Conservation (phyloP, 768 basidiomycete genomes). For the Termitomyces bulborhizus region DNA sequence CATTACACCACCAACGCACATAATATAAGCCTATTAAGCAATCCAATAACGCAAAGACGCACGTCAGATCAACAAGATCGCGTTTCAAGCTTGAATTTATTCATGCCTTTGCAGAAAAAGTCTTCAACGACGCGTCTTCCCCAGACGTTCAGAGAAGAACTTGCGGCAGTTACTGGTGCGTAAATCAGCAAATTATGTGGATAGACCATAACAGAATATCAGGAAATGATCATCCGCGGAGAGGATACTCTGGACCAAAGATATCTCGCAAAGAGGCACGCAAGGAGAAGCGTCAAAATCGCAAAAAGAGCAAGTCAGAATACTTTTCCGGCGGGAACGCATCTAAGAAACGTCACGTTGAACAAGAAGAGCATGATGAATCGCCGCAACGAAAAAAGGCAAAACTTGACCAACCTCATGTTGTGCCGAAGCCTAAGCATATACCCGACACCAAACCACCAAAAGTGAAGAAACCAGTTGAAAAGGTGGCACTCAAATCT, state of each 20-base stretch:
- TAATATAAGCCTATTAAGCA: accelerated
- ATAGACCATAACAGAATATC: background rate
- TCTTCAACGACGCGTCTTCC: conserved; percentile 34
- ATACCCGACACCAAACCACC: conserved; percentile 2
- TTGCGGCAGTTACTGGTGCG: conserved; percentile 17
- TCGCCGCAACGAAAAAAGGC: conserved; percentile 47
- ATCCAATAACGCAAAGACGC: accelerated
- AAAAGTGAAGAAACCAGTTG: conserved; percentile 22
- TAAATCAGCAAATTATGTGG: background rate
- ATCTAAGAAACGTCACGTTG: conserved; percentile 29
- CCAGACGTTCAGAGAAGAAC: conserved; percentile 24
- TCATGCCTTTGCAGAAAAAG: conserved; percentile 22
- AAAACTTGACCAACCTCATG: conserved; percentile 17
- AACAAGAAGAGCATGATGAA: conserved; percentile 41
- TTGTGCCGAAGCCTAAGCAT: background rate
- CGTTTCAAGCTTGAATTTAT: background rate
- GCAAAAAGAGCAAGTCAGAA: conserved; percentile 58
- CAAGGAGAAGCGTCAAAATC: conserved; percentile 52
- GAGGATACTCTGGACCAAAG: conserved; percentile 16
- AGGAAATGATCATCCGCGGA: conserved; percentile 17
- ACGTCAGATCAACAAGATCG: too few species aligned
- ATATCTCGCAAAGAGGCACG: conserved; percentile 55
- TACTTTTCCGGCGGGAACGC: conserved; percentile 36
- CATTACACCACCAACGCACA: conserved; percentile 63
- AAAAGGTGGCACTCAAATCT: conserved; percentile 22